phyloP scores from a whole-genome alignment of 768 basidiomycete genomes.

The Flagelloscypha sp. region DNA sequence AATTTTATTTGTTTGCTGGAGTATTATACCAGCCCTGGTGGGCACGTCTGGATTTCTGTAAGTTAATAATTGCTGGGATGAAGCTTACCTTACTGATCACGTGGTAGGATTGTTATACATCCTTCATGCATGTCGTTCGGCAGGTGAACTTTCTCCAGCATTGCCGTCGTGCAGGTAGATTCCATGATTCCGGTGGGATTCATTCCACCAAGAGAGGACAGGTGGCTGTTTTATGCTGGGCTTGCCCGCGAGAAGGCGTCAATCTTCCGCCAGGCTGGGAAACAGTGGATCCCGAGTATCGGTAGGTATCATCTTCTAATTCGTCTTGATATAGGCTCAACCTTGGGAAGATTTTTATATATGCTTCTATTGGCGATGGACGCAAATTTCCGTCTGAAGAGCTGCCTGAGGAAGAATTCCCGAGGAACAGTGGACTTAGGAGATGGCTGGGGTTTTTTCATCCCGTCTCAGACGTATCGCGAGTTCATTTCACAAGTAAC shows the following conservation, averaged over 20 bases:
- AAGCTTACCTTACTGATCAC: background rate
- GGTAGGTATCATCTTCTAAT: slow-evolving; percentile 2
- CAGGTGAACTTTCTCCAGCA: slow-evolving; percentile 6
- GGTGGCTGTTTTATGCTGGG: slow-evolving; percentile 7
- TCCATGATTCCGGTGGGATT: slow-evolving; percentile 2
- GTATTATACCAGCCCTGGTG: slow-evolving; percentile 1
- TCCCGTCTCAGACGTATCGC: slow-evolving; percentile 10
- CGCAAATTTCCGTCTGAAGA: slow-evolving; percentile 20
- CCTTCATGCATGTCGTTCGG: slow-evolving; percentile 3
- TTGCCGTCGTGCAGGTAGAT: slow-evolving; percentile 3
- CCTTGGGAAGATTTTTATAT: slow-evolving; percentile 7
- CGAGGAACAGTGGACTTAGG: slow-evolving; percentile 17
- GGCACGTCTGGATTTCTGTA: background rate
- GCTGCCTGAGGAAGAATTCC: slow-evolving; percentile 12
- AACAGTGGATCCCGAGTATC: slow-evolving; percentile 1
- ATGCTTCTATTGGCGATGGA: slow-evolving; percentile 17
- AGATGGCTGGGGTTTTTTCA: slow-evolving; percentile 18
- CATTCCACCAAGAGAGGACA: background rate
- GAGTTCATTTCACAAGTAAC: slow-evolving; percentile 8
- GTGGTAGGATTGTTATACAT: slow-evolving; percentile 10
- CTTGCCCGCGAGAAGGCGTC: slow-evolving; percentile 10
- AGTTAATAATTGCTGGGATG: background rate
- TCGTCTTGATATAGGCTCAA: background rate
- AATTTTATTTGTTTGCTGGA: slow-evolving; percentile 7
- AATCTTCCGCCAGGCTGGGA: slow-evolving; percentile 8